Evolutionary conservation across 2,329 filamentous ascomycete genomes (phyloP), one percentile per base, ranked within the genome.

Genomic region (Teratosphaeria pseudoeucalypti): DNA sequence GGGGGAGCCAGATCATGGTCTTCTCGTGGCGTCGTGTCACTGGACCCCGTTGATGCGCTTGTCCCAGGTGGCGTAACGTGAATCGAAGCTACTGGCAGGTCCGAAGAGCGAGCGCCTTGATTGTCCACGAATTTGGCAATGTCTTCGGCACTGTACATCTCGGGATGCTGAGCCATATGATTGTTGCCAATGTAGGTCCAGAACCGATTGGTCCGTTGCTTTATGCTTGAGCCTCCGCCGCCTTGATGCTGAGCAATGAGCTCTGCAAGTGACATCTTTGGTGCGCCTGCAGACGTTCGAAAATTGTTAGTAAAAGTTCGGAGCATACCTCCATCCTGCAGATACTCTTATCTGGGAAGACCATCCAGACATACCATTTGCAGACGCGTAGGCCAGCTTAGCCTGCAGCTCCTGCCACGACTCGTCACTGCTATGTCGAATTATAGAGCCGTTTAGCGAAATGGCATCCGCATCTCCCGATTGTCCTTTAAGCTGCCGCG

Each of bases 181-280:
- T 67, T 68, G 60, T 69, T 70, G 54, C 69, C 70, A 34, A 71
- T 72, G 54, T 72, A 72, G 2, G 70, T 70, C 70, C 70, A 72
- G 65, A 72, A 72, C n/a, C 69, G 62, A 53, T 70, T 71, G 14
- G 67, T 70, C 9, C 68, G 61, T n/a, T 61, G 58, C 56, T 64
- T 64, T 43, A 68, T 66, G 55, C 65, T 67, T 14, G 57, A 63
- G 27, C 53, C 53, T 11, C 67, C 66, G 7, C 56, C 53, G 37
- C 55, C 56, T 23, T 70, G 66, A 52, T 70, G 65, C 52, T 69
- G 66, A 10, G 67, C 60, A 39, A 72, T 70, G 34, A 71, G 63
- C 29, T 70, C 68, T 32, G 68, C 65, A 10, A 72, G 65, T 9
- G 70, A 69, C 60, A 67, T 63, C 54, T 68, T 69, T 19, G 62